Conservation (phyloP, 371 early-diverging fungal species). For the Mortierella sp. region DNA sequence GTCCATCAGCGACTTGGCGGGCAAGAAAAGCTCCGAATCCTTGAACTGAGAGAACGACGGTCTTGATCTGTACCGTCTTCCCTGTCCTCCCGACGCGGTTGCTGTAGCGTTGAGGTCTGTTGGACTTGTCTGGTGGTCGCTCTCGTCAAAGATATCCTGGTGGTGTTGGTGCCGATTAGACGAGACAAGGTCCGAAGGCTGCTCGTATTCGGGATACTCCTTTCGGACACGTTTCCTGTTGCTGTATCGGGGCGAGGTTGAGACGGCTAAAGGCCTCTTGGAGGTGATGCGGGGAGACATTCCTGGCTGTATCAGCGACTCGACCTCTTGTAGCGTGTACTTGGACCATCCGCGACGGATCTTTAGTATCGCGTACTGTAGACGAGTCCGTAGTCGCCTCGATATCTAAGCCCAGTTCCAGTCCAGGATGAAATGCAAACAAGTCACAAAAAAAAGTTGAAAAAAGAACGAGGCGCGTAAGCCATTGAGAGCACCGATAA, state of each 20-base stretch:
- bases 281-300: conserved; percentile 14
- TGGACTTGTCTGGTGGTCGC: background rate
- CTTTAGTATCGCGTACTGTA: conserved; percentile 49
- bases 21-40: conserved; percentile 48
- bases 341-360: conserved; percentile 56
- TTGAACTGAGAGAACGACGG: conserved; percentile 46
- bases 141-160: background rate
- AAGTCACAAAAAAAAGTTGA: conserved; percentile 8
- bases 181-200: conserved; percentile 3
- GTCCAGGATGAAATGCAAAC: background rate
- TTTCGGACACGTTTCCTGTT: conserved; percentile 26
- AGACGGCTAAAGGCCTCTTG: conserved; percentile 11
- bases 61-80: conserved; percentile 14
- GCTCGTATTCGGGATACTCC: conserved; percentile 34
- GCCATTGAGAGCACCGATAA: background rate
- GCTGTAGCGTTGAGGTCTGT: background rate
- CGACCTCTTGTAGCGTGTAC: conserved; percentile 49
- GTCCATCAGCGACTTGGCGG: conserved; percentile 48
- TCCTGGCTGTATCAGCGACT: conserved; percentile 28
- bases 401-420: conserved; percentile 19
- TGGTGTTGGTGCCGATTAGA: background rate
- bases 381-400: conserved; percentile 41
- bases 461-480: background rate
- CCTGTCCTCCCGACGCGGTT: background rate
- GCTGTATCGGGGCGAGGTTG: conserved; percentile 30